These are phyloP conservation scores for Amanita molliuscula DNA, from an alignment of 768 basidiomycete genomes.

Conservation along the genomic window DNA sequence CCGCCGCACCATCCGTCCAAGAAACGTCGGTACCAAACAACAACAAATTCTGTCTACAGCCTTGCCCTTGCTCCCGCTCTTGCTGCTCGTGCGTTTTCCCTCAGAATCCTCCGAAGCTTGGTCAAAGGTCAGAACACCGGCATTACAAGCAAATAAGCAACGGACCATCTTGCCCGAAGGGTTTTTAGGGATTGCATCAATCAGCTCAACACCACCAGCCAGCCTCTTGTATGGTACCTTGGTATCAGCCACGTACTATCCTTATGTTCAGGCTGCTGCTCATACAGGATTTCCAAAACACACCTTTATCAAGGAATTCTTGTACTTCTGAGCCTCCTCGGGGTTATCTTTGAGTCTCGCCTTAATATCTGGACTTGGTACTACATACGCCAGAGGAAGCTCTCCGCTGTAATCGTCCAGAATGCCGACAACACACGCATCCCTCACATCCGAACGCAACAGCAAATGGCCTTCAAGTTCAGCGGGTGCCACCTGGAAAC, in stretches of 20 bases:
- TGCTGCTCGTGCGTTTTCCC: conserved; percentile 33
- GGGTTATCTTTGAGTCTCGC: conserved; percentile 24
- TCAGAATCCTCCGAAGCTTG: conserved; percentile 39
- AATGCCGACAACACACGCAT: conserved; percentile 56
- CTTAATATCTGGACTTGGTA: conserved; percentile 31
- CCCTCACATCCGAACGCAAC: conserved; percentile 47
- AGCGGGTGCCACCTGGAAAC: conserved; percentile 53
- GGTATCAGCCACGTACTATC: conserved; percentile 44
- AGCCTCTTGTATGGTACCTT: conserved; percentile 55
- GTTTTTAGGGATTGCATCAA: conserved; percentile 57
- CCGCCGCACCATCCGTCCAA: conserved; percentile 55
- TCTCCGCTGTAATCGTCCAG: conserved; percentile 72
- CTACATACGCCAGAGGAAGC: conserved; percentile 61
- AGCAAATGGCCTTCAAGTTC: conserved; percentile 60
- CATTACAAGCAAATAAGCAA: neutral
- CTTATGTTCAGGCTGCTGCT: neutral
- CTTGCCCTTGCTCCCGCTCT: conserved; percentile 7
- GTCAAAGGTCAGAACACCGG: neutral
- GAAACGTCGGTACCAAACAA: conserved; percentile 10
- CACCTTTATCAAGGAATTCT: conserved; percentile 47
- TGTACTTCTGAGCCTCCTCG: conserved; percentile 26
- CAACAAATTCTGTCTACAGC: conserved; percentile 11
- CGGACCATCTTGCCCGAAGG: conserved; percentile 56
- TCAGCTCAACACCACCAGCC: conserved; percentile 51
- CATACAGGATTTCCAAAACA: neutral